Evolutionary conservation across 192 early-diverging fungal genomes (phyloP).

Genomic region (Rhizophagus clarus): DNA sequence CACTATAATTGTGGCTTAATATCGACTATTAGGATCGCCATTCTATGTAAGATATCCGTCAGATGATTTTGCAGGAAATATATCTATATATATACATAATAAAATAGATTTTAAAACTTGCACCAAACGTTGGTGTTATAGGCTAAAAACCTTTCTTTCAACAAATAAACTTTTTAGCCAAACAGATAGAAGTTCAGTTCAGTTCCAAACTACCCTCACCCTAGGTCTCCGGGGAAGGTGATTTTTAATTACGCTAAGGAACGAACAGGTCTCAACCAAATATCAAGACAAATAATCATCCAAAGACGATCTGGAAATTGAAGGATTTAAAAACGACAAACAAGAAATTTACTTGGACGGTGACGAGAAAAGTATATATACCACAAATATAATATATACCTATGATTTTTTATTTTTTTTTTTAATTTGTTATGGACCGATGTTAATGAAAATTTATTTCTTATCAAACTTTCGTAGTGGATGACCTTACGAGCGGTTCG

Average conservation of each 20-base stretch:
- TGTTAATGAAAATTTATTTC: background rate
- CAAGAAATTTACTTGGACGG: conserved; percentile 16
- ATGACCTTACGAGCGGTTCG: conserved; percentile 60
- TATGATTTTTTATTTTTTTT: background rate
- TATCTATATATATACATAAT: no score
- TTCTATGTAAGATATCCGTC: no score
- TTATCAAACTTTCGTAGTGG: conserved; percentile 36
- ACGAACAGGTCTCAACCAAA: background rate
- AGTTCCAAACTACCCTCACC: background rate
- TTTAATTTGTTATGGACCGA: background rate
- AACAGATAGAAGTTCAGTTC: background rate
- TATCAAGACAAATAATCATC: conserved; percentile 32
- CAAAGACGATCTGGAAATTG: conserved; percentile 25
- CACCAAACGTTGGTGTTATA: no score
- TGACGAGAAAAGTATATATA: conserved; percentile 25
- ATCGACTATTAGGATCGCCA: no score
- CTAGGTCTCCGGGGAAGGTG: background rate
- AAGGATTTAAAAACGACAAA: background rate
- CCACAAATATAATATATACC: background rate
- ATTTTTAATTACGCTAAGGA: background rate
- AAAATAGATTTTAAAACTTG: no score
- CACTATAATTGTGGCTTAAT: no score
- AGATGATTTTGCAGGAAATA: no score
- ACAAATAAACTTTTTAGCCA: background rate
- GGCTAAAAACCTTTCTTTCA: no score